Evolutionary conservation across 2,329 filamentous ascomycete genomes (phyloP), one percentile per base, ranked within the genome.

Genomic region (Madurella fahalii): DNA sequence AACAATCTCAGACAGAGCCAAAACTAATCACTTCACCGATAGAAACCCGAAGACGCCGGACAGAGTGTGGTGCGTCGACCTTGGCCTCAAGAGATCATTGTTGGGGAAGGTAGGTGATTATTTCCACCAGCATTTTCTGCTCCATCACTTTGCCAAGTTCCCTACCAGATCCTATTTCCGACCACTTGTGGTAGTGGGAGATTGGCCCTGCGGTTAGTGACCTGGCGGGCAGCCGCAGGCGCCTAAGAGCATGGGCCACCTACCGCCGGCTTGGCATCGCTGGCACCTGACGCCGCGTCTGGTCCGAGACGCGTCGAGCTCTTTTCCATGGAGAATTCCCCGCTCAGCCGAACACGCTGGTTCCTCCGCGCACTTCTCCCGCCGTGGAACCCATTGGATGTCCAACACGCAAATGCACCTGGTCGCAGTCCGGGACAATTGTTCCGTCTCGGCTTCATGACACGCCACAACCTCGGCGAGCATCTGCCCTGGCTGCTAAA

Each of bases 381-480:
- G 13, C 34, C 13, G 34, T 11, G 34, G 34, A 37, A 37, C 34
- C 34, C 34, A 37, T 55, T 49, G 45, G n/a, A 47, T 43, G 47
- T 15, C 34, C 40, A 32, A 17, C 54, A 40, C 45, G 40, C 61
- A 52, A 56, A 67, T 67, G 66, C 53, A 53, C 53, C 57, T 34
- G 57, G 48, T 52, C 49, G 54, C 50, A 56, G 46, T 45, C 49
- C 59, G 68, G 70, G 68, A 71, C 69, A 48, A 45, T 61, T 58
- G 69, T 67, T 70, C 65, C 67, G 66, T 66, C 53, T 69, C 69
- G 74, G 66, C 73, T 78, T 77, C 73, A 84, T 84, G 81, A 84
- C 81, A 73, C 79, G 77, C 67, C 82, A 83, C 71, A 84, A 84
- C 65, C 74, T 84, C 57, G 68, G 70, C 63, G 75, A 80, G 65